Evolutionary conservation across 805 yeast species (phyloP).

Genomic region (Ogataea minuta): DNA sequence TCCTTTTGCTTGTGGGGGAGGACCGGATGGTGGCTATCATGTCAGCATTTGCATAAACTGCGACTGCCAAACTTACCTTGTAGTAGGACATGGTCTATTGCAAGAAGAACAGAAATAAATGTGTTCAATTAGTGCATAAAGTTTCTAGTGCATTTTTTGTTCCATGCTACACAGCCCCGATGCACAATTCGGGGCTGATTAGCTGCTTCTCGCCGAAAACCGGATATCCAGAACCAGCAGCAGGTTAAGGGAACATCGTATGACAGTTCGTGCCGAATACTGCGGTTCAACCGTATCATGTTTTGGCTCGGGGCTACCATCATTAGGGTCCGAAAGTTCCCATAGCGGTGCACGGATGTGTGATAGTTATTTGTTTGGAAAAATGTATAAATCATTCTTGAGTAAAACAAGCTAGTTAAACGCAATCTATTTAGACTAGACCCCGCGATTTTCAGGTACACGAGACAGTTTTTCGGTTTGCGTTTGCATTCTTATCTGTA

Average conservation of each 20-base stretch:
- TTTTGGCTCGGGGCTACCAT: background rate
- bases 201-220: too few species aligned
- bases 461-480: too few species aligned
- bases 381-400: slow-evolving; percentile 4
- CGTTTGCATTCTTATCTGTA: too few species aligned
- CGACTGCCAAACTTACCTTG: slow-evolving; percentile 9
- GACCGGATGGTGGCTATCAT: slow-evolving; percentile 9
- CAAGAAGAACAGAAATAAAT: background rate
- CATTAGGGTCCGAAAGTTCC: slow-evolving; percentile 1
- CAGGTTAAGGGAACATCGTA: too few species aligned
- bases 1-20: slow-evolving; percentile 12
- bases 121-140: background rate
- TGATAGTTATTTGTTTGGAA: slow-evolving; percentile 8
- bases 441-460: too few species aligned
- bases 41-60: background rate
- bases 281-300: too few species aligned
- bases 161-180: background rate
- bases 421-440: background rate
- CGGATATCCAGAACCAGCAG: too few species aligned
- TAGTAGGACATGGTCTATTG: slow-evolving; percentile 8
- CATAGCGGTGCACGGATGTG: slow-evolving; percentile 8
- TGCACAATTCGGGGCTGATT: too few species aligned
- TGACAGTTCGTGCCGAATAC: too few species aligned
- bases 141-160: too few species aligned
- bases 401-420: slow-evolving; percentile 2